Percentiles rank a stretch among this genome's conserved stretches.
Evolutionary conservation across 129 eudicot species (phyloP).

Genomic region (Flaveria sonorensis): DNA sequence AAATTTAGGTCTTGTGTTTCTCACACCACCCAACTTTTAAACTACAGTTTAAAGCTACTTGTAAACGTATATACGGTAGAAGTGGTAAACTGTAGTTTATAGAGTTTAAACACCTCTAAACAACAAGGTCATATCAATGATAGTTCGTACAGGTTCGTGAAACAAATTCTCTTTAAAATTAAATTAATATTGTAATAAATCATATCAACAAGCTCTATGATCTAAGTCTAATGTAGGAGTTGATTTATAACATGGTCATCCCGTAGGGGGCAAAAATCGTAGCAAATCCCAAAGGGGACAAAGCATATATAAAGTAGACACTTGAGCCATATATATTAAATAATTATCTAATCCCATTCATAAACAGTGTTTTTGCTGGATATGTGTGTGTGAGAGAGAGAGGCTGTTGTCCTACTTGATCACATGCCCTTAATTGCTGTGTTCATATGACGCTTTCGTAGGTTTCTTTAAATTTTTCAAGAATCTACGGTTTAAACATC

Average conservation of each 20-base stretch:
- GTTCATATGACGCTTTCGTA: conserved; percentile 4
- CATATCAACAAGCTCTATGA: conserved; percentile 24
- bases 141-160: too few species aligned
- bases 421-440: neutral
- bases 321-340: conserved; percentile 31
- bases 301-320: conserved; percentile 45
- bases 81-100: too few species aligned
- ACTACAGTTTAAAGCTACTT: too few species aligned
- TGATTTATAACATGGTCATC: conserved; percentile 35
- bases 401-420: conserved; percentile 21
- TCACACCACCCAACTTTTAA: too few species aligned
- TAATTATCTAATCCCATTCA: conserved; percentile 28
- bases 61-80: too few species aligned
- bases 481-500: neutral
- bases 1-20: too few species aligned
- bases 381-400: conserved; percentile 47
- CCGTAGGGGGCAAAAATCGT: conserved; percentile 67
- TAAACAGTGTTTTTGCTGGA: conserved; percentile 67
- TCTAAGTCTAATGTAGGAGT: conserved; percentile 26
- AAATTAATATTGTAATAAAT: neutral
- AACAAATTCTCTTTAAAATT: too few species aligned
- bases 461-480: conserved; percentile 20
- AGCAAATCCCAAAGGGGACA: conserved; percentile 53
- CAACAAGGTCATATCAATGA: too few species aligned
- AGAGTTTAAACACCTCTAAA: too few species aligned